A percentile compares a stretch with the other conserved stretches of the same genome.
Evolutionary conservation across 257 asterid species (phyloP).

Genomic region (Gentiana macrophylla): DNA sequence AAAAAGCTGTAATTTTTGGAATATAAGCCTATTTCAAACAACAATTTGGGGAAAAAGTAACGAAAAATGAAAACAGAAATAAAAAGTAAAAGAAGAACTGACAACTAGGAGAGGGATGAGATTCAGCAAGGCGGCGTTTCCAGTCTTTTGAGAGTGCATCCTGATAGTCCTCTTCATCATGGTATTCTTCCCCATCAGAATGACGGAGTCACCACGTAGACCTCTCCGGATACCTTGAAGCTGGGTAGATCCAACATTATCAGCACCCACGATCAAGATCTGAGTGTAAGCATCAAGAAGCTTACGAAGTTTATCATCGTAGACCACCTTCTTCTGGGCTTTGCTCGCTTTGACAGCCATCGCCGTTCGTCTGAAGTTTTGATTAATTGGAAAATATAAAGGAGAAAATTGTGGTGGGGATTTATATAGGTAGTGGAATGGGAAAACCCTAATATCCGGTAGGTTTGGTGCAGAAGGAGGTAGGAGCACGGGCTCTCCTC

Average conservation of each 20-base stretch:
- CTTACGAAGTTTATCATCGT: constrained; percentile 22
- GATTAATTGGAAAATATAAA: too few species aligned
- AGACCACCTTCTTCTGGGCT: constrained; percentile 14
- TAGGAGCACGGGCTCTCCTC: too few species aligned
- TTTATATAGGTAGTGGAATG: too few species aligned
- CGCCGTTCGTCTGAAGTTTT: neutral
- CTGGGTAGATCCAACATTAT: constrained; percentile 26
- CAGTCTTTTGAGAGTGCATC: constrained; percentile 21
- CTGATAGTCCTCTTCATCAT: constrained; percentile 30
- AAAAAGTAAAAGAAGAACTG: neutral
- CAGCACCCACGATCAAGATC: constrained; percentile 17
- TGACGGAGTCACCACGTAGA: constrained; percentile 23
- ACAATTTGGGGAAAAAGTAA: neutral
- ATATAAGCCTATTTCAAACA: too few species aligned
- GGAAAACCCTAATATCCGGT: too few species aligned
- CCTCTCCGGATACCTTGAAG: constrained; percentile 22
- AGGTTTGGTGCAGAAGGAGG: too few species aligned
- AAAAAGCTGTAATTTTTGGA: too few species aligned
- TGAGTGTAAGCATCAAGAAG: constrained; percentile 22
- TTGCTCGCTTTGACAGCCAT: constrained; percentile 21
- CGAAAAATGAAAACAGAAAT: neutral
- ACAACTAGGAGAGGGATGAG: constrained; percentile 25
- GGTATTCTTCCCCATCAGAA: constrained; percentile 29
- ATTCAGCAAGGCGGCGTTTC: constrained; percentile 12
- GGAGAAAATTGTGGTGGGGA: too few species aligned